phyloP scores from a whole-genome alignment of 768 basidiomycete species.

The Tulasnella sp. region DNA sequence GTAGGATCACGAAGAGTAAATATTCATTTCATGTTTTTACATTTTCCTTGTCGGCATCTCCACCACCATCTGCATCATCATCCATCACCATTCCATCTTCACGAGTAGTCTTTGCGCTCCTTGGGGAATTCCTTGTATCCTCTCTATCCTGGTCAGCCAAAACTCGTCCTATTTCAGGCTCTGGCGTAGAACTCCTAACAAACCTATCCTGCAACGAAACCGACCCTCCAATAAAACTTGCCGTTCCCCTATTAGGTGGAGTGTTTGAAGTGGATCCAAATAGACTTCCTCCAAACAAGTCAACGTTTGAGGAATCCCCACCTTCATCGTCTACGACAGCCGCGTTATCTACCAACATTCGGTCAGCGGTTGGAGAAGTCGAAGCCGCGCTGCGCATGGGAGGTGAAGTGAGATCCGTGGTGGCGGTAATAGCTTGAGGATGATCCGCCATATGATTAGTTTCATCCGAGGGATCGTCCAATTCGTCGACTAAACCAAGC shows the following conservation, averaged over 20 bases:
- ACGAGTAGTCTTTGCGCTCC: neutral
- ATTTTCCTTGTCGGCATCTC: too few species aligned
- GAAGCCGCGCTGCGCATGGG: neutral
- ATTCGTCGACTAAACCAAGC: slow-evolving; percentile 68
- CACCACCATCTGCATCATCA: neutral
- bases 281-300: too few species aligned
- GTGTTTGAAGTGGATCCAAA: too few species aligned
- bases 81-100: neutral
- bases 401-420: slow-evolving; percentile 11
- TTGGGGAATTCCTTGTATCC: neutral
- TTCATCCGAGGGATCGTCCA: slow-evolving; percentile 63
- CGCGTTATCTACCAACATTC: too few species aligned
- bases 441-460: slow-evolving; percentile 67
- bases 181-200: slow-evolving; percentile 14
- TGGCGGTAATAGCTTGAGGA: slow-evolving; percentile 47
- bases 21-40: too few species aligned
- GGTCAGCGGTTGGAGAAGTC: neutral
- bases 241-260: neutral
- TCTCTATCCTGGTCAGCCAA: neutral
- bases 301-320: too few species aligned
- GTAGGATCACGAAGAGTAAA: too few species aligned
- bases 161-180: slow-evolving; percentile 10
- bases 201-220: too few species aligned
- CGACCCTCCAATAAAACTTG: slow-evolving; percentile 3
- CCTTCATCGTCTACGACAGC: too few species aligned